Conservation (phyloP, 768 basidiomycete genomes). For the Psilocybe cyanescens region DNA sequence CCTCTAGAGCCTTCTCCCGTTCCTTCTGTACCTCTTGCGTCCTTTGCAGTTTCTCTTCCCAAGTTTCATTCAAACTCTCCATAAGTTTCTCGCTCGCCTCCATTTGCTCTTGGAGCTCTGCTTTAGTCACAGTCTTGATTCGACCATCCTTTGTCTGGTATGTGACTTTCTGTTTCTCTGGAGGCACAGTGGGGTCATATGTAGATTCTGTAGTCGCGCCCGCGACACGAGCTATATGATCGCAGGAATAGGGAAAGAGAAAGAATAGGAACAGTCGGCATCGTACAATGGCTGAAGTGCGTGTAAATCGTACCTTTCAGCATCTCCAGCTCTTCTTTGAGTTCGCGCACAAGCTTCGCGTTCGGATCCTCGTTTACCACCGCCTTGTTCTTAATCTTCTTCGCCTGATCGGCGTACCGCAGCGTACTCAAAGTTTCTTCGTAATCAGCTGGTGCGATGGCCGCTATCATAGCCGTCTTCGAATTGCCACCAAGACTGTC, state of each 20-base stretch:
- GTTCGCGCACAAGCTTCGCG: conserved; percentile 96
- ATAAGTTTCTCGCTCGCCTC: conserved; percentile 94
- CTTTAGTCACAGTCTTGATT: conserved; percentile 95
- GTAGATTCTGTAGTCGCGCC: conserved; percentile 69
- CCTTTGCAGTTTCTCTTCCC: conserved; percentile 92
- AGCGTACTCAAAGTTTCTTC: conserved; percentile 97
- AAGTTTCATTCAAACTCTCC: conserved; percentile 92
- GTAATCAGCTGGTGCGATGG: conserved; percentile 98
- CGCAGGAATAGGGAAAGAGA: conserved; percentile 12
- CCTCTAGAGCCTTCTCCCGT: conserved; percentile 96
- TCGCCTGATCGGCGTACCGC: conserved; percentile 97
- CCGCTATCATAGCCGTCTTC: conserved; percentile 99
- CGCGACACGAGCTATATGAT: conserved; percentile 68
- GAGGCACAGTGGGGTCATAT: conserved; percentile 88
- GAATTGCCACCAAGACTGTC: conserved; percentile 97
- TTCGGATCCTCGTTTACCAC: conserved; percentile 99
- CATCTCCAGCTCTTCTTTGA: conserved; percentile 96
- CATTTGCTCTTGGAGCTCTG: conserved; percentile 96
- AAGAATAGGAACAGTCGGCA: conserved; percentile 17
- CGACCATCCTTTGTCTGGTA: conserved; percentile 93
- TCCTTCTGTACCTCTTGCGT: conserved; percentile 97
- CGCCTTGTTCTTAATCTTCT: conserved; percentile 99
- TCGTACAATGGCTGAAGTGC: conserved; percentile 22
- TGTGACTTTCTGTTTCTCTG: conserved; percentile 94
- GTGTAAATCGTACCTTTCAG: conserved; percentile 68